Evolutionary conservation across 169 alveolate species (phyloP).

Genomic region (Amoebophrya sp.): DNA sequence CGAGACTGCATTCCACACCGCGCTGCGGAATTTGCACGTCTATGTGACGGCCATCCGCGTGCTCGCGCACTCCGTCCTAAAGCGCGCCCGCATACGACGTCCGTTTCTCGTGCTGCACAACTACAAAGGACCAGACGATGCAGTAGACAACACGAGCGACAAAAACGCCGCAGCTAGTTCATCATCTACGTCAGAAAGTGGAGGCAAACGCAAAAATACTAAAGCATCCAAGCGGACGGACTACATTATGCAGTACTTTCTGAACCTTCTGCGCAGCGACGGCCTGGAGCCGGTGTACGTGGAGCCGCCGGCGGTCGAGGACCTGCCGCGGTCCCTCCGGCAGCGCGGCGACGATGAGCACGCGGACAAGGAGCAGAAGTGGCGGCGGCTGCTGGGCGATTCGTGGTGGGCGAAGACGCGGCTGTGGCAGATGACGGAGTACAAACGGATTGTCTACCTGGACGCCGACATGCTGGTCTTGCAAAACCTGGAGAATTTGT

Average conservation of each 20-base stretch:
- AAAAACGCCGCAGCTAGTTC: too few relatives aligned
- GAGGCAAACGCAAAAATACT: background rate
- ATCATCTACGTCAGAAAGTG: background rate
- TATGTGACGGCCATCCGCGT: background rate
- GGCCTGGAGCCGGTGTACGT: background rate
- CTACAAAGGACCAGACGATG: background rate
- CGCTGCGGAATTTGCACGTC: background rate
- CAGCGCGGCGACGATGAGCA: background rate
- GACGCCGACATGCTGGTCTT: conserved; percentile 4
- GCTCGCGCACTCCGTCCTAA: background rate
- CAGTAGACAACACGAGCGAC: background rate
- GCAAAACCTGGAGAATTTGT: background rate
- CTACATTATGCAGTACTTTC: background rate
- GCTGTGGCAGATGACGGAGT: background rate
- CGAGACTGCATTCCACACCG: background rate
- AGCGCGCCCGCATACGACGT: background rate
- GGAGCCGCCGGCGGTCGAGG: background rate
- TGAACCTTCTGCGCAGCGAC: background rate
- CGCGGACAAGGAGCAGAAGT: background rate
- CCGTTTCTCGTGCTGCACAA: background rate
- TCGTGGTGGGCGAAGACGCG: background rate
- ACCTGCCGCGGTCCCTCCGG: background rate
- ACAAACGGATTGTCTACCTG: background rate
- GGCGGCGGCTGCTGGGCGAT: background rate
- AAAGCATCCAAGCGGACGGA: background rate